These are phyloP conservation scores for Penicillium sp. DNA, from an alignment of 2,329 filamentous ascomycete genomes.

Conservation along the genomic window DNA sequence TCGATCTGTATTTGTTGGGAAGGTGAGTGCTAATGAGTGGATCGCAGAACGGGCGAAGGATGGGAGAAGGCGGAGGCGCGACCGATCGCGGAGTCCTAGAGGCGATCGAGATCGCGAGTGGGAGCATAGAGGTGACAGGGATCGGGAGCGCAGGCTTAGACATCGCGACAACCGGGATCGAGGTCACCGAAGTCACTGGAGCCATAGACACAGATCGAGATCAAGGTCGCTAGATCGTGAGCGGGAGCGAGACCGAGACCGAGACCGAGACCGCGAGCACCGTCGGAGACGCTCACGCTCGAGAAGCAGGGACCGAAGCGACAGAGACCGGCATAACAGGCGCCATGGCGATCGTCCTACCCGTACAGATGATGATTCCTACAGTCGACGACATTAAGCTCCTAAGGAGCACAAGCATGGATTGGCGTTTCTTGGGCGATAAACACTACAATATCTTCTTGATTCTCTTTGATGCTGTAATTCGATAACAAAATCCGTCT, in stretches of 20 bases:
- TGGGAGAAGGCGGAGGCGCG: conserved; percentile 34
- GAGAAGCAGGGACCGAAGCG: conserved; percentile 34
- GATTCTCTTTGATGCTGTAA: conserved; percentile 15
- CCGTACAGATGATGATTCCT: conserved; percentile 30
- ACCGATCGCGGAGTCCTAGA: conserved; percentile 40
- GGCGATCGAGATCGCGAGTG: conserved; percentile 37
- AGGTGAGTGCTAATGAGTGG: conserved; percentile 18
- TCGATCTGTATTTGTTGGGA: conserved; percentile 36
- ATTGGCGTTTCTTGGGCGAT: conserved; percentile 22
- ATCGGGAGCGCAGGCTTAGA: conserved; percentile 51
- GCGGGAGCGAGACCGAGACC: conserved; percentile 26
- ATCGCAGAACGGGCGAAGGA: conserved; percentile 31
- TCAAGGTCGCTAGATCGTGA: conserved; percentile 33
- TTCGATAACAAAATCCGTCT: conserved; percentile 19
- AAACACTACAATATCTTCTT: conserved; percentile 18
- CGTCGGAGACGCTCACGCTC: conserved; percentile 35
- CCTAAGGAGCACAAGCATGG: conserved; percentile 6
- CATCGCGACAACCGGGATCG: conserved; percentile 38
- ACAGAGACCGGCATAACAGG: conserved; percentile 31
- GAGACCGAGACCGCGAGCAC: conserved; percentile 13
- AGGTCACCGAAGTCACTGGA: conserved; percentile 38
- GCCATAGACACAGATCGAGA: conserved; percentile 39
- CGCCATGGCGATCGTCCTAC: conserved; percentile 32
- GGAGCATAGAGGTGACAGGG: conserved; percentile 34
- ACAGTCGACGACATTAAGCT: conserved; percentile 33